Conservation (phyloP, 805 yeast genomes). For the Tetrapisispora namnaoensis region DNA sequence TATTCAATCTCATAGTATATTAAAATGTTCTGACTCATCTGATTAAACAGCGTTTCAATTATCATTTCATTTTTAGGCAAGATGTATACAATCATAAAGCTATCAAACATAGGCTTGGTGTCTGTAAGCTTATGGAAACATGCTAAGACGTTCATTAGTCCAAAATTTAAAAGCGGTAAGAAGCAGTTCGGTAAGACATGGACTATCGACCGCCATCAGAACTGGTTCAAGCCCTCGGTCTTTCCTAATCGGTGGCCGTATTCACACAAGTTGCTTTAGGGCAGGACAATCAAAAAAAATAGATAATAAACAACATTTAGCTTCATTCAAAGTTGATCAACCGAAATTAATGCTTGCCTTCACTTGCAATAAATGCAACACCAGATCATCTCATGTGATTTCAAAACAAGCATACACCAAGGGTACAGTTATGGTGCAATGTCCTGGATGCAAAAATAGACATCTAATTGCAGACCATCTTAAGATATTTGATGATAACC, state of each 20-base stretch:
- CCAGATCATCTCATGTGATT: slow-evolving; percentile 80
- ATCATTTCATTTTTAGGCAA: too few species aligned
- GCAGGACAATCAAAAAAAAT: neutral
- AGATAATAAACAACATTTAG: neutral
- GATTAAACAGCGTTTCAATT: too few species aligned
- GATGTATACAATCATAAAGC: too few species aligned
- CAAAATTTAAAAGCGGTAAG: neutral
- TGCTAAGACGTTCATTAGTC: neutral
- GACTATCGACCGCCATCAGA: neutral
- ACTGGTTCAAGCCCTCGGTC: neutral
- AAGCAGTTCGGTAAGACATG: neutral
- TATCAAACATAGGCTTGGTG: neutral
- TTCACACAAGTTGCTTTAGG: neutral
- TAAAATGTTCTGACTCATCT: too few species aligned
- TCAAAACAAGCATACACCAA: slow-evolving; percentile 83
- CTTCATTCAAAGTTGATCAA: slow-evolving; percentile 46
- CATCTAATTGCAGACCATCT: slow-evolving; percentile 87
- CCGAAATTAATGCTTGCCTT: slow-evolving; percentile 82
- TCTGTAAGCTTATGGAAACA: neutral
- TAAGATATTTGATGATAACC: slow-evolving; percentile 69
- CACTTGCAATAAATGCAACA: slow-evolving; percentile 80
- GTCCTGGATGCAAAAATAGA: slow-evolving; percentile 83
- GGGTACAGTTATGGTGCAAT: slow-evolving; percentile 82
- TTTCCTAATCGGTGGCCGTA: neutral
- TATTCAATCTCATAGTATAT: too few species aligned